phyloP scores from a whole-genome alignment of 164 flowering plant species.

The Liquidambar formosana region DNA sequence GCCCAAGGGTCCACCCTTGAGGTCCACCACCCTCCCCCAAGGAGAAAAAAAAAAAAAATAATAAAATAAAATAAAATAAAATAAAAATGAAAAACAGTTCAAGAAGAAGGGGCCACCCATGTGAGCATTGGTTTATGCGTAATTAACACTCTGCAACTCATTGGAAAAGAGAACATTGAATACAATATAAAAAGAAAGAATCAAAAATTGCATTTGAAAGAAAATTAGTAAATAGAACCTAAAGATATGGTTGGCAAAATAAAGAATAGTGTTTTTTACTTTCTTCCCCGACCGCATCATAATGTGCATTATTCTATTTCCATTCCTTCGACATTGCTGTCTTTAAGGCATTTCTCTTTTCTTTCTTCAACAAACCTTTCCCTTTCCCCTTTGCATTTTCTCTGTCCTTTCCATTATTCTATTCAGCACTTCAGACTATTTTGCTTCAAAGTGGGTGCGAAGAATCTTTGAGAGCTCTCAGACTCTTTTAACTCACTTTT shows the following conservation, averaged over 20 bases:
- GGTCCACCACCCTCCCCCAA: no score
- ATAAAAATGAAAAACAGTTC: not conserved
- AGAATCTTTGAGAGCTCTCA: slow-evolving; percentile 17
- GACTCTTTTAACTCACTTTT: slow-evolving; percentile 22
- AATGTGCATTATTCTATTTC: no score
- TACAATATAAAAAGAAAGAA: not conserved
- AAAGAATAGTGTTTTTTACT: slow-evolving; percentile 4
- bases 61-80: not conserved
- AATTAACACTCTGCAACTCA: not conserved
- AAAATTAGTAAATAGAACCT: not conserved
- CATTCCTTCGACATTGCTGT: no score
- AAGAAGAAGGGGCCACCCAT: slow-evolving; percentile 1
- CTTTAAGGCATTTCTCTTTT: no score
- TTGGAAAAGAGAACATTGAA: slow-evolving; percentile 1
- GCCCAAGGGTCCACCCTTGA: no score
- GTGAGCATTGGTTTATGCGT: not conserved
- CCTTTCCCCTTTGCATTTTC: slow-evolving; percentile 3
- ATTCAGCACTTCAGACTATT: slow-evolving; percentile 8
- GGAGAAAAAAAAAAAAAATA: no score
- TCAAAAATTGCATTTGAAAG: slow-evolving; percentile 8
- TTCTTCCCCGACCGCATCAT: slow-evolving; percentile 31
- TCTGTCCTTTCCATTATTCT: slow-evolving; percentile 11
- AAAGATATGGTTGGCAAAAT: not conserved
- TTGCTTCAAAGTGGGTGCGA: slow-evolving; percentile 21
- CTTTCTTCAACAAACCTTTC: not conserved